Evolutionary conservation across 202 grass and related monocot genomes (phyloP).

Genomic region (Saccharum hybrid): DNA sequence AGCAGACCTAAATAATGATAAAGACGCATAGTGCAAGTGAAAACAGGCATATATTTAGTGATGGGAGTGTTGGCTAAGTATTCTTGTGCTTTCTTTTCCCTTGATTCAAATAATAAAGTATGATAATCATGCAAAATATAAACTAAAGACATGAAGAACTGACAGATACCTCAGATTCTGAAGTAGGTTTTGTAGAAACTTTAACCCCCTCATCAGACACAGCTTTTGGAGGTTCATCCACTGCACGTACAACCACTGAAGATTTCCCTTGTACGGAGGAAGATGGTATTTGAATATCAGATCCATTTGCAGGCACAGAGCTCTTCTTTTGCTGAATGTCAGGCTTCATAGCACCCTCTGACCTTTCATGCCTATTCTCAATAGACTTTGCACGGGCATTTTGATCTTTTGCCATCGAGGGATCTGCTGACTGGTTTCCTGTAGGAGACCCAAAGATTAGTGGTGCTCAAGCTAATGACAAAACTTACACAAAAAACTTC

Average conservation of each 20-base stretch:
- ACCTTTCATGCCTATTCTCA: slow-evolving; percentile 73
- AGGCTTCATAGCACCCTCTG: slow-evolving; percentile 61
- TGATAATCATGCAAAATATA: not conserved
- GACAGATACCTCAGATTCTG: slow-evolving; percentile 77
- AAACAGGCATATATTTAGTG: not conserved
- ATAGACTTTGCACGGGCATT: slow-evolving; percentile 62
- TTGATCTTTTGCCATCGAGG: slow-evolving; percentile 63
- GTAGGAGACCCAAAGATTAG: slow-evolving; percentile 44
- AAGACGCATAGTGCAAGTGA: slow-evolving; percentile 7
- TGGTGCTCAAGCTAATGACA: slow-evolving; percentile 22
- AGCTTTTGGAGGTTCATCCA: slow-evolving; percentile 71
- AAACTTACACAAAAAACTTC: slow-evolving; percentile 18
- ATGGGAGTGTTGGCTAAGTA: not conserved
- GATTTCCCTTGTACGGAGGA: slow-evolving; percentile 55
- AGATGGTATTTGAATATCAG: slow-evolving; percentile 55
- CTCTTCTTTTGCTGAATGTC: slow-evolving; percentile 68
- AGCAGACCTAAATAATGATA: not conserved
- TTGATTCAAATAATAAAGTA: not conserved
- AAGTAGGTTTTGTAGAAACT: slow-evolving; percentile 56
- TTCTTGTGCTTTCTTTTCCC: not conserved
- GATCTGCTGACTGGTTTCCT: slow-evolving; percentile 72
- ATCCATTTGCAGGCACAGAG: slow-evolving; percentile 59
- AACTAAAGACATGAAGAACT: slow-evolving; percentile 17
- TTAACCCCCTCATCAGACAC: slow-evolving; percentile 66
- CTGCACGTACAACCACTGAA: slow-evolving; percentile 55